A percentile compares a stretch with the other conserved stretches of the same genome.
Conservation (phyloP, 192 early-diverging fungal genomes). For the Chytriomyces hyalinus region DNA sequence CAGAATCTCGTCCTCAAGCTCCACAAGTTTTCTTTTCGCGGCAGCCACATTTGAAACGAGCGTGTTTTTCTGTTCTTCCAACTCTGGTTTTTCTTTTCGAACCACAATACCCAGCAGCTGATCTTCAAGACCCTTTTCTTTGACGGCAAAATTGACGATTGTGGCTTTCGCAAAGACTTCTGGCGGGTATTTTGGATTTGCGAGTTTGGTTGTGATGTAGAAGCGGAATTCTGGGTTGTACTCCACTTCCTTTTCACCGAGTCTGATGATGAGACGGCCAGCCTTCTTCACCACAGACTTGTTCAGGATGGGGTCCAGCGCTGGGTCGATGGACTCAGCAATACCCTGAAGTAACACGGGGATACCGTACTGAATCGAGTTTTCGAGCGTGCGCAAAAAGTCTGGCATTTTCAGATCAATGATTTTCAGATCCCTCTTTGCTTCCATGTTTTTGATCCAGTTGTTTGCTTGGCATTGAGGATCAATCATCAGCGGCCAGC, state of each 20-base stretch:
- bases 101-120: constrained; percentile 67
- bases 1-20: constrained; percentile 67
- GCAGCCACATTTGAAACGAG: constrained; percentile 64
- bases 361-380: constrained; percentile 61
- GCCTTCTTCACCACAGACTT: constrained; percentile 66
- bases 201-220: constrained; percentile 66
- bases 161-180: constrained; percentile 71
- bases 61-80: constrained; percentile 66
- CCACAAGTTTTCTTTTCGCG: constrained; percentile 63
- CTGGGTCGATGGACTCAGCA: constrained; percentile 59
- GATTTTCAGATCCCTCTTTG: constrained; percentile 60
- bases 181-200: constrained; percentile 65
- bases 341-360: constrained; percentile 65
- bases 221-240: constrained; percentile 68
- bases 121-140: constrained; percentile 67
- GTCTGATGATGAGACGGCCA: constrained; percentile 55
- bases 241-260: constrained; percentile 68
- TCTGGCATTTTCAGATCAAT: constrained; percentile 64
- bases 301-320: constrained; percentile 63
- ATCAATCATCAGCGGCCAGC: constrained; percentile 69
- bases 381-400: constrained; percentile 63
- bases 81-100: constrained; percentile 60
- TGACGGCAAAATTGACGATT: constrained; percentile 69
- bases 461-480: constrained; percentile 68
- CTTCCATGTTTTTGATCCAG: constrained; percentile 70